Conservation (phyloP, 129 eudicot genomes). For the Lonicera japonica region DNA sequence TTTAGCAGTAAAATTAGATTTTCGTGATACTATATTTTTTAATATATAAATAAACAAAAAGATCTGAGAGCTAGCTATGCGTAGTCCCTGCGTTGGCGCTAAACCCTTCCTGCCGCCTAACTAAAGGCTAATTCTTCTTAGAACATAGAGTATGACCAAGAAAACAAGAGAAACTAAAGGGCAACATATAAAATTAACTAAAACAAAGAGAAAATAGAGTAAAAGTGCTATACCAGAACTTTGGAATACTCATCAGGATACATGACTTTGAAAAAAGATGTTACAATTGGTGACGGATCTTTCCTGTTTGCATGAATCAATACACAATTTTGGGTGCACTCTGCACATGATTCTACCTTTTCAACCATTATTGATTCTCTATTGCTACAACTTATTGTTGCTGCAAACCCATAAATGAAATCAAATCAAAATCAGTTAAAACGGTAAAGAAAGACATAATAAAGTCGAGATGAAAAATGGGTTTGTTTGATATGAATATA, state of each 20-base stretch:
- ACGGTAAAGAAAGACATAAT: neutral
- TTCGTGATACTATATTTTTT: too few relatives aligned
- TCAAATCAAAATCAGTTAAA: neutral
- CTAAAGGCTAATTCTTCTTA: neutral
- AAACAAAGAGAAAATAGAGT: neutral
- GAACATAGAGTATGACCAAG: neutral
- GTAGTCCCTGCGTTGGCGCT: too few relatives aligned
- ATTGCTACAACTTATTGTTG: neutral
- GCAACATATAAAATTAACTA: constrained; percentile 1
- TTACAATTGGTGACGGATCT: constrained; percentile 23
- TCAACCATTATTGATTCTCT: constrained; percentile 10
- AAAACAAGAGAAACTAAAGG: neutral
- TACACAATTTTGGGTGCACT: constrained; percentile 43
- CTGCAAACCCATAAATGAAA: neutral
- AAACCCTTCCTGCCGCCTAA: neutral
- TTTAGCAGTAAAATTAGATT: too few relatives aligned
- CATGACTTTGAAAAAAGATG: constrained; percentile 49
- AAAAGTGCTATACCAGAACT: constrained; percentile 30
- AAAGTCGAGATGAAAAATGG: too few relatives aligned
- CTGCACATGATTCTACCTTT: constrained; percentile 44
- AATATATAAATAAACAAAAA: too few relatives aligned
- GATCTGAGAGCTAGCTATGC: too few relatives aligned
- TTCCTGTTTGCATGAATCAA: constrained; percentile 25
- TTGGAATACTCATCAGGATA: constrained; percentile 26
- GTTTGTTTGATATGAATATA: too few relatives aligned